Base-by-base conservation (phyloP, 306 rosid species). In the Rosa lucieae region DNA sequence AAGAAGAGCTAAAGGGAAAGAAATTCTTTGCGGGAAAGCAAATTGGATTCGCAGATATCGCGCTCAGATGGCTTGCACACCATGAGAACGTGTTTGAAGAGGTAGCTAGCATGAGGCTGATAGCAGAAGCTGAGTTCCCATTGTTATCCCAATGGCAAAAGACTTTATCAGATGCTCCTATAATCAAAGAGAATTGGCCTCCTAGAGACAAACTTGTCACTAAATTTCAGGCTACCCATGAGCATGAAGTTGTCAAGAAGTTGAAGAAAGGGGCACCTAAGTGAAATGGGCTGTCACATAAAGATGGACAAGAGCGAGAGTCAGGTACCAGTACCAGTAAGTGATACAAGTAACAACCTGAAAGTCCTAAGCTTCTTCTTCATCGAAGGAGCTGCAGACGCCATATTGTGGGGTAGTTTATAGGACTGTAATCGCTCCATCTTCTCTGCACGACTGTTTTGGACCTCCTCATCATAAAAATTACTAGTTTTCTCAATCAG, bases 181-280 rank as follows among this genome's bases (percentile, higher is more conserved):
- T 80, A 35, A 77, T 86, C 53, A 80, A 76, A 43, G 76, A 83
- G 17, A 82, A 47, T 23, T 86, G 77, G 85, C 83, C 82, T 10
- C 42, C 80, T 7, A 58, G 49, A 6, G 84, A 77, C 53, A 77
- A 77, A 44, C 84, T 86, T 17, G 3, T 82, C 48, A 8, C 63
- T 67, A 82, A 43, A 61, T 77, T 3, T 77, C 62, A 23, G 12
- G 86, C 72, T 53, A 21, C 40, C 21, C 74, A 48, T 0, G 58
- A 73, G 32, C 26, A 9, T 53, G 59, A 53, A 18, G 23, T 53
- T 32, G 37, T 32, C 37, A 32, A 32, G 37, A 32, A 32, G 37
- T 32, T 32, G 37, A 32, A 32, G 37, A 32, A 32, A 32, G 37
- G 37, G 37, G 37, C 37, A 32, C 37, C 37, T 32, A 32, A 32